Base-by-base conservation (phyloP, 768 basidiomycete species). In the Coprinellus micaceus region DNA sequence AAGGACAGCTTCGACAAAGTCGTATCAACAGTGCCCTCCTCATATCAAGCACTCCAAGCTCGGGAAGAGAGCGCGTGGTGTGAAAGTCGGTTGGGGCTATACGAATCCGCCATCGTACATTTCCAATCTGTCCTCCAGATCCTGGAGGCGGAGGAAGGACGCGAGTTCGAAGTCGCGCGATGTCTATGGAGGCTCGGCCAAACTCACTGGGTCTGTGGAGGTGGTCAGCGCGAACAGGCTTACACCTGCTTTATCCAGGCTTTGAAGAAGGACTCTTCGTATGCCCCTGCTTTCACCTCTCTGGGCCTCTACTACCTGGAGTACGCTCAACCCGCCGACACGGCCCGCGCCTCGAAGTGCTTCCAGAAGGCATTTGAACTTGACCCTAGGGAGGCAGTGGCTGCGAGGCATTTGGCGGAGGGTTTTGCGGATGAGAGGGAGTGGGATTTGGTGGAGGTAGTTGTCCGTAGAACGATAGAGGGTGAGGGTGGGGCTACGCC, bases 331-430 rank as follows among this genome's bases (percentile, higher is more conserved):
- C 92, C 93, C 0, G 82, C 86, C 0, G 95, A 98, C 69, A 85
- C 84, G 22, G 82, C 82, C 5, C 84, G 95, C 36, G 90, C 96
- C 0, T 88, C 91, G 2, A 95, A 94, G 67, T 98, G 96, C 67
- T 98, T 96, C 70, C 94, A 98, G 64, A 98, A 96, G 65, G 97
- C 96, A 0, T 98, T 99, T 63, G 97, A 98, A 69, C 83, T 98
- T 4, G 96, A 98, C 71, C 82, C 94, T 2, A 81, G 89, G 15
- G 92, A 99, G 70, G 84, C 80, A 11, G 84, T 88, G 21, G 94
- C 97, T 1, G 97, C 96, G 0, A 78, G 81, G 52, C 78, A 85
- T 55, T 78, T 99, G 3, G 94, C 93, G 0, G 84, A 88, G 62
- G 88, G 91, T 2, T 98, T 98, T 68, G 94, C 95, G 0, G 86